Base-by-base conservation (phyloP, 176 grass and related monocot species). In the Lolium perenne region DNA sequence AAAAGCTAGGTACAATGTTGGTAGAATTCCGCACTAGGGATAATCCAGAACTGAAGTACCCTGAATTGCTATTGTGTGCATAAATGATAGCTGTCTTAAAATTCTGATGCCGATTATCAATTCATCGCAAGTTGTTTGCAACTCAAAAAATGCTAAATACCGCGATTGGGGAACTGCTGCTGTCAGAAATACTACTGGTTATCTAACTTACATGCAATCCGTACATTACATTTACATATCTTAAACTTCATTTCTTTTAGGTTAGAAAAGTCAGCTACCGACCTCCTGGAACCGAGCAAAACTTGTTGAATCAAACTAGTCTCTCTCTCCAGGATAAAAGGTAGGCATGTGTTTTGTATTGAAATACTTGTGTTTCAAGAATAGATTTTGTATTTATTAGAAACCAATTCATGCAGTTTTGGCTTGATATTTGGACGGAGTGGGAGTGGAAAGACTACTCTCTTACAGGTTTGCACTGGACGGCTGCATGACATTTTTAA, bases 351-450 rank as follows among this genome's bases (percentile, higher is more conserved):
- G 26, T 50, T 9, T 41, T 35, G 3, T 53, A 17, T 13, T 59
- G 5, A 7, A 76, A 51, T 35, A 60, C 7, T 23, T 60, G 6
- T 68, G 53, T 73, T 80, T 70, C 7, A 18, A 21, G 57, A 43
- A 20, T 68, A 16, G 23, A 71, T 67, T 72, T 62, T 90, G 21
- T 57, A 38, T 80, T 62, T 2, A 3, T 86, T 53, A 65, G 4
- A 47, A 69, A 18, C 38, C 38, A 74, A 65, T 84, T 46, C 20
- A 32, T 91, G 82, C 86, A 96, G 97, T 78, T 99, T 99, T 90
- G 94, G 97, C 38, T 81, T 99, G 76, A 94, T 99, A 79, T 99
- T 96, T 91, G 97, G 97, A 76, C 75, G 85, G 82, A 99, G 90
- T 43, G 92, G 94, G 80, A 91, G 94, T 60, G 92, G 97, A 70